A percentile compares a stretch with the other conserved stretches of the same genome.
Evolutionary conservation across 2,329 filamentous ascomycete genomes (phyloP).

Genomic region (Diaporthe aspalathi): DNA sequence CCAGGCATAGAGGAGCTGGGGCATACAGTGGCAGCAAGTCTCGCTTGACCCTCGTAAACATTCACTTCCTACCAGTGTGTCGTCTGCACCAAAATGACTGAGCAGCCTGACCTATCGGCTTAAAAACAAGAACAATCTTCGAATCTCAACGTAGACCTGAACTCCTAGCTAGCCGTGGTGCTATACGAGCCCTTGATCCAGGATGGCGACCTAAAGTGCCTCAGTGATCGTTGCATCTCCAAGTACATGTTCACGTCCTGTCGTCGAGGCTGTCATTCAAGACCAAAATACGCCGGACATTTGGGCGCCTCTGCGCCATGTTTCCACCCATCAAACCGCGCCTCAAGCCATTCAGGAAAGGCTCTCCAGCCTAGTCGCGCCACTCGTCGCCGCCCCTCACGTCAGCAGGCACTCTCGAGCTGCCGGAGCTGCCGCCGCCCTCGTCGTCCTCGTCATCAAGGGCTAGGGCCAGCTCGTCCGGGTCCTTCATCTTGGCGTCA

Average conservation of each 20-base stretch:
- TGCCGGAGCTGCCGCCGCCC: conserved; percentile 46
- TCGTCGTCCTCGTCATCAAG: conserved; percentile 70
- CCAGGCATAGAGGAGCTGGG: neutral
- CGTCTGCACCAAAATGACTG: neutral
- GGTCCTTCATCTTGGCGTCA: conserved; percentile 74
- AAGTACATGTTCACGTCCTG: neutral
- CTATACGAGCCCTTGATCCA: neutral
- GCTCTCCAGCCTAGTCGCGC: conserved; percentile 43
- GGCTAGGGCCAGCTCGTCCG: conserved; percentile 71
- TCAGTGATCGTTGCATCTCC: neutral
- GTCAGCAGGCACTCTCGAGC: conserved; percentile 50
- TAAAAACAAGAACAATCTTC: neutral
- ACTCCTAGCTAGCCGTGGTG: conserved; percentile 26
- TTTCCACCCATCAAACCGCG: neutral
- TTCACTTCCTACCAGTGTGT: neutral
- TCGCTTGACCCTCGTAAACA: neutral
- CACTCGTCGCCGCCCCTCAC: conserved; percentile 62
- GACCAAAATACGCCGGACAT: neutral
- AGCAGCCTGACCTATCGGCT: neutral
- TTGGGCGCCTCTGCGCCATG: neutral
- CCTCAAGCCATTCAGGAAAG: neutral
- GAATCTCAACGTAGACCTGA: conserved; percentile 1
- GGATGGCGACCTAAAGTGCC: neutral
- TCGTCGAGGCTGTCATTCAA: neutral
- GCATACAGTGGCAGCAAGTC: neutral